Evolutionary conservation across 108 stramenopile species (phyloP), one percentile per base, ranked within the genome.

Genomic region (Asterionellopsis glacialis): DNA sequence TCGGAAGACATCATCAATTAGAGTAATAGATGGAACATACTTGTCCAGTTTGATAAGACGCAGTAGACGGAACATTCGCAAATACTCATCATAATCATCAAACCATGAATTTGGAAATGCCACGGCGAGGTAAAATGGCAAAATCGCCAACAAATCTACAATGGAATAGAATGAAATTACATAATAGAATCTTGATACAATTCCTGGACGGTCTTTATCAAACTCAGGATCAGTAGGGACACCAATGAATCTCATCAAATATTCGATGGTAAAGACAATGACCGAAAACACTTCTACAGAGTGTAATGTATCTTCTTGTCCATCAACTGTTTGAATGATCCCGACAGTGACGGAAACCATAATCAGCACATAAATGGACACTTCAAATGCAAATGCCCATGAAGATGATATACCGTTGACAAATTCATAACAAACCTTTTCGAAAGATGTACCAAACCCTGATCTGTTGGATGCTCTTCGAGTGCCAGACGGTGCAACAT

Each of bases 31-130:
- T 16, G 94, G 94, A 45, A 90, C 63, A 45, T 93, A 95, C 69
- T 93, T 93, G 70, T 95, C 94, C 10, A 94, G 72, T 58, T 93
- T 93, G n/a, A 91, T 45, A 13, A 91, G 82, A 38, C 95, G 84
- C 28, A 92, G 40, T 12, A 95, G 79, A 59, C 95, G 90, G 25
- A 88, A 65, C 82, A 95, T 91, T 27, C 92, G 73, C 11, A 91
- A 64, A 66, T 87, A 91, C 52, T 94, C 90, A 65, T 95, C 95
- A 66, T 94, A 85, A 25, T 76, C 49, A 49, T 95, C 85, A 11
- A 94, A 68, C 65, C 84, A 68, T 0, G 79, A 80, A 27, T 65
- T 72, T 0, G 90, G 81, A 26, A 87, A 54, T 6, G 61, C 58
- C 16, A 72, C 54, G 9, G 90, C 82, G 18, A 91, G 16, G 64